Percentiles rank a stretch among this genome's conserved stretches.
Conservation (phyloP, 192 early-diverging fungal species). For the Backusella westeae region DNA sequence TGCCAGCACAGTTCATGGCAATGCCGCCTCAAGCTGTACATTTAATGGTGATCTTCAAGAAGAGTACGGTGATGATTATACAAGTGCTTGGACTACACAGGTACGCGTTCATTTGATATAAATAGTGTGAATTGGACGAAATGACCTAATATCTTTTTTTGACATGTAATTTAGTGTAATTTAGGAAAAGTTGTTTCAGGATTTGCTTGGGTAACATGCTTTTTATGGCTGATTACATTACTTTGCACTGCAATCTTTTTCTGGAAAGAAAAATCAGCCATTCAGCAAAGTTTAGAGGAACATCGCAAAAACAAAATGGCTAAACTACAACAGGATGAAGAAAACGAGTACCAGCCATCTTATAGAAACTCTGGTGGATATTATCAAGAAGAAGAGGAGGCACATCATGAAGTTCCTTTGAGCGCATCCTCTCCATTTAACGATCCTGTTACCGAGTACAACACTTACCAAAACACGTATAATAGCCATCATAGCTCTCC, state of each 20-base stretch:
- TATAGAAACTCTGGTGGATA: not conserved
- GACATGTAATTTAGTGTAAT: constrained; percentile 25
- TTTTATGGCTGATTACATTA: constrained; percentile 25
- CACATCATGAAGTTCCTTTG: not conserved
- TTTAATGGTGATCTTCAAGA: constrained; percentile 14
- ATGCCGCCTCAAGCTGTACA: constrained; percentile 13
- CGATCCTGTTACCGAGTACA: constrained; percentile 1
- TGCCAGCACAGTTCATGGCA: constrained; percentile 28
- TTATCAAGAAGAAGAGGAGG: not conserved
- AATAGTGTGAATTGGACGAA: not conserved
- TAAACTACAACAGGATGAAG: constrained; percentile 3
- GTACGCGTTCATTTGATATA: constrained; percentile 1
- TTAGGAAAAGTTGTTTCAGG: constrained; percentile 14
- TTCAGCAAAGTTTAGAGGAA: constrained; percentile 31
- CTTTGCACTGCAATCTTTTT: constrained; percentile 15
- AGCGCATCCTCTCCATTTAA: constrained; percentile 2
- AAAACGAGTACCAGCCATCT: not conserved
- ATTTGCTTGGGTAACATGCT: constrained; percentile 30
- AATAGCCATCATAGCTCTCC: constrained; percentile 8
- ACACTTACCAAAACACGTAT: not conserved
- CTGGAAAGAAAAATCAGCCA: constrained; percentile 29
- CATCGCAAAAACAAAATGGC: constrained; percentile 9
- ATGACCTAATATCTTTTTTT: not conserved
- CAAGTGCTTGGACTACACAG: constrained; percentile 29
- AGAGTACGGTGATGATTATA: constrained; percentile 14